Percentiles rank a stretch among this genome's conserved stretches.
phyloP scores from a whole-genome alignment of 2,329 filamentous ascomycete genomes.

The Botrytis fragariae region DNA sequence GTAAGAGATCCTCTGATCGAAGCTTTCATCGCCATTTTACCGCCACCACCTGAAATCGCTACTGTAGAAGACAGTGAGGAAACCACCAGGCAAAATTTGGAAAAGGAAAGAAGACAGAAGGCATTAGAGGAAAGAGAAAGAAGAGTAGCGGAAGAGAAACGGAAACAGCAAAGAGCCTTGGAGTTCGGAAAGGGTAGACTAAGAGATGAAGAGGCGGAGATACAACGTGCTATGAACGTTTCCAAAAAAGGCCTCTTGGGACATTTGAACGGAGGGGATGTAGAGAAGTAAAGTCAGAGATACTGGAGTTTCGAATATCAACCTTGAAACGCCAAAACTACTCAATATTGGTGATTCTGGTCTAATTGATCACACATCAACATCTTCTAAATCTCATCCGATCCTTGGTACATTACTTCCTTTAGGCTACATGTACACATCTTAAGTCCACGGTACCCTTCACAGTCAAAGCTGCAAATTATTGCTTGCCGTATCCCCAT shows the following conservation, averaged over 20 bases:
- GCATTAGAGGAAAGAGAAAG: conserved; percentile 65
- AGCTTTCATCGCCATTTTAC: conserved; percentile 63
- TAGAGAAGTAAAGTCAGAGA: neutral
- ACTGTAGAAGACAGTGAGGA: conserved; percentile 51
- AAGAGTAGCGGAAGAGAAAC: conserved; percentile 61
- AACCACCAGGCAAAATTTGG: conserved; percentile 50
- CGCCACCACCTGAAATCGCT: conserved; percentile 52
- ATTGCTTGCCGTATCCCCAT: neutral
- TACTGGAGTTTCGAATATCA: neutral
- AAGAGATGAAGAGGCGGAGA: conserved; percentile 64
- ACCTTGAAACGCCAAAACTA: neutral
- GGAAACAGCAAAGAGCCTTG: conserved; percentile 56
- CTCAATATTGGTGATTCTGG: neutral
- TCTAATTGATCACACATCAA: neutral
- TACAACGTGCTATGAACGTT: conserved; percentile 67
- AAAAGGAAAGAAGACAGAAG: conserved; percentile 58
- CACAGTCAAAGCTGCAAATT: neutral
- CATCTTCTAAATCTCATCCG: neutral
- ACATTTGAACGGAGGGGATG: conserved; percentile 47
- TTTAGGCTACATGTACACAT: neutral
- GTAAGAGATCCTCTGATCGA: conserved; percentile 64
- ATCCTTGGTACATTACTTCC: neutral
- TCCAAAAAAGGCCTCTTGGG: conserved; percentile 63
- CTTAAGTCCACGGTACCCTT: neutral
- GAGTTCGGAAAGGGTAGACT: conserved; percentile 59